Evolutionary conservation across 2,329 filamentous ascomycete genomes (phyloP), one percentile per base, ranked within the genome.

Genomic region (Trichoderma oligosporum): DNA sequence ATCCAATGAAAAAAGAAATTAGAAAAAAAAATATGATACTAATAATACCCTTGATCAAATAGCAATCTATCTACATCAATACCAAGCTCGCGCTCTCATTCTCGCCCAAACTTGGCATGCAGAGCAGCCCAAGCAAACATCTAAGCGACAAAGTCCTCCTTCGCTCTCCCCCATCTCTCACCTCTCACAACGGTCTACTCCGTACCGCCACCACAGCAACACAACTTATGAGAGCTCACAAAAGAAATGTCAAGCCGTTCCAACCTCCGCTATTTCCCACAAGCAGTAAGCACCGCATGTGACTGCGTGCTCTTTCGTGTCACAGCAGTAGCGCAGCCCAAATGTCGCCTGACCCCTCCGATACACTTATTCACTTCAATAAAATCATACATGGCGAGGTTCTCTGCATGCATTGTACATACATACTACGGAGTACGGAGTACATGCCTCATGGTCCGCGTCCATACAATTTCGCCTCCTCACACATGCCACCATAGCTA

Each of bases 231-330:
- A 54, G 39, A 35, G 29, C 51, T 44, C 52, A 47, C 14, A 56
- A 38, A 56, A 31, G 4, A 35, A 6, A 4, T 49, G 25, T 12
- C 7, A 25, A 36, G 12, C 12, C 5, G 8, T 33, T 14, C 35
- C 38, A 22, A 45, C 24, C 25, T 44, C 55, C 47, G 31, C 47
- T 52, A 38, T 44, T 57, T 57, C 24, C 47, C 29, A 18, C 46
- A 57, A 57, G 33, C 46, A 57, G 55, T 57, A 57, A 57, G 55
- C 55, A 57, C 47, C 47, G 39, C 55, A 52, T 52, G 46, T 57
- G 55, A 51, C 39, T 51, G 27, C 31, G 46, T 44, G 45, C 46
- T 49, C 42, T 56, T 47, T 48, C 46, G 55, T 57, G 55, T 57
- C 55, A 51, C 55, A 52, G 55, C 47, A 57, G 47, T 51, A 51